Evolutionary conservation across 768 basidiomycete species (phyloP).

Genomic region (Tricholoma saponaceum): DNA sequence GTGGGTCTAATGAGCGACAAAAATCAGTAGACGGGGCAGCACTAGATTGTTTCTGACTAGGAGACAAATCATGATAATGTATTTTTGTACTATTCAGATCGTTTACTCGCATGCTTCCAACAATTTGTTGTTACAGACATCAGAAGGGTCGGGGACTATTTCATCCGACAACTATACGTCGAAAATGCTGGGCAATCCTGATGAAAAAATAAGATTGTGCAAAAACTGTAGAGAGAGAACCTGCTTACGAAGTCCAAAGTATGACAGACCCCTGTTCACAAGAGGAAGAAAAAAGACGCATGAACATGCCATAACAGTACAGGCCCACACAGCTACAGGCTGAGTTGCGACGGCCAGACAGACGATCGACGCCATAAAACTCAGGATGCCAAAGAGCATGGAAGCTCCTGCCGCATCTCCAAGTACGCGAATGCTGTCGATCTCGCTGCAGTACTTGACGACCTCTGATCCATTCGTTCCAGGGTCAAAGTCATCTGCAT

Average conservation of each 20-base stretch:
- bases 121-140: too few relatives aligned
- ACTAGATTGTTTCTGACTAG: too few relatives aligned
- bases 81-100: too few relatives aligned
- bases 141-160: too few relatives aligned
- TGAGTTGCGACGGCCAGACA: neutral
- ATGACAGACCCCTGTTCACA: neutral
- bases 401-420: neutral
- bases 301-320: neutral
- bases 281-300: neutral
- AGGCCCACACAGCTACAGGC: neutral
- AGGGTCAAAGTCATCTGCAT: neutral
- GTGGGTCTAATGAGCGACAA: too few relatives aligned
- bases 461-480: neutral
- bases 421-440: neutral
- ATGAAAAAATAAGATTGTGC: neutral
- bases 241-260: neutral
- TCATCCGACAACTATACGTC: neutral
- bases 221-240: neutral
- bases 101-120: too few relatives aligned
- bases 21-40: too few relatives aligned
- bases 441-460: neutral
- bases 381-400: neutral
- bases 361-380: neutral
- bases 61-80: too few relatives aligned
- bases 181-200: neutral